These are phyloP conservation scores for Starmerella bombicola DNA, from an alignment of 805 yeast species.

Conservation along the genomic window DNA sequence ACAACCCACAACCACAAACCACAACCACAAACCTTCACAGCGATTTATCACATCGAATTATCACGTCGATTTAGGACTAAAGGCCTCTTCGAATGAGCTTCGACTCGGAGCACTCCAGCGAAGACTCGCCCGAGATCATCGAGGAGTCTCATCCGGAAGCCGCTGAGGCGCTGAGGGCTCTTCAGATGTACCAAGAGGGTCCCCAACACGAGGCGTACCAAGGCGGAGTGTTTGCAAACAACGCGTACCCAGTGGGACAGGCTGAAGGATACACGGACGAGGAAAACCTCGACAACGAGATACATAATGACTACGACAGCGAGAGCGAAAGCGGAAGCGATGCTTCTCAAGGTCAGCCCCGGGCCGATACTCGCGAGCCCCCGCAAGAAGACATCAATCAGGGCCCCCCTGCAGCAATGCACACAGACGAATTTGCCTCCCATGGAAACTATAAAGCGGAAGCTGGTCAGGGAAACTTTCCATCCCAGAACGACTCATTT, in stretches of 20 bases:
- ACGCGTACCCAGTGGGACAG: background rate
- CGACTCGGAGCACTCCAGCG: background rate
- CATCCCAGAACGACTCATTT: background rate
- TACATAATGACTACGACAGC: background rate
- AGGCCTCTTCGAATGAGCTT: background rate
- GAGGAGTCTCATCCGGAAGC: conserved; percentile 7
- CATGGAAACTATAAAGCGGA: background rate
- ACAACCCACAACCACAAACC: background rate
- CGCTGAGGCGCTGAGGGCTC: conserved; percentile 5
- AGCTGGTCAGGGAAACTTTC: background rate
- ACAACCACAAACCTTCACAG: too few species aligned
- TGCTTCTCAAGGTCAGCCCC: too few species aligned
- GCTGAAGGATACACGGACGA: conserved; percentile 1
- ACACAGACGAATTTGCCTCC: background rate
- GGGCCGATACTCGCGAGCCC: background rate
- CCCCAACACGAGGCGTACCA: background rate
- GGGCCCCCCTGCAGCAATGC: background rate
- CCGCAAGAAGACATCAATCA: background rate
- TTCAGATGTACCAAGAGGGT: conserved; percentile 7
- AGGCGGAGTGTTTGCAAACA: background rate
- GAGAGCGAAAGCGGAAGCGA: conserved; percentile 1
- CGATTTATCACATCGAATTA: too few species aligned
- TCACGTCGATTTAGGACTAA: background rate
- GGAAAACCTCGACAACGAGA: background rate
- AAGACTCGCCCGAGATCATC: background rate